These are phyloP conservation scores for Gremmenia infestans DNA, from an alignment of 2,329 filamentous ascomycete genomes.

Conservation along the genomic window DNA sequence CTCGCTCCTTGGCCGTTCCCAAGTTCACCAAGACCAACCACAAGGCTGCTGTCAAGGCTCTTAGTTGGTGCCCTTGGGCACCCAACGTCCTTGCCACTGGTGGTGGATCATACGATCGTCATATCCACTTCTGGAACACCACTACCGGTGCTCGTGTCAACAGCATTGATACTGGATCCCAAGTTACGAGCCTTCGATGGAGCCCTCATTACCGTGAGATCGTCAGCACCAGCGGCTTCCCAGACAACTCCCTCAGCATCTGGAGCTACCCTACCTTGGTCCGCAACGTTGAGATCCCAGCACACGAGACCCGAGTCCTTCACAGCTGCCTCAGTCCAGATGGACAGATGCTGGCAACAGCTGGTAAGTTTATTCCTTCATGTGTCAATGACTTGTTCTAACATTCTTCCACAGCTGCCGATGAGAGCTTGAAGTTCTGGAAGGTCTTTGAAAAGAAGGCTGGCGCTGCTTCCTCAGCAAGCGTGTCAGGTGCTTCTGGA, in stretches of 20 bases:
- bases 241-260: slow-evolving; percentile 98
- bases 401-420: slow-evolving; percentile 56
- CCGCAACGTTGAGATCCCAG: slow-evolving; percentile 95
- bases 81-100: slow-evolving; percentile 94
- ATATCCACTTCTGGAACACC: slow-evolving; percentile 99
- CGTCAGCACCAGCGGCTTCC: slow-evolving; percentile 94
- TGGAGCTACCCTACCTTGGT: slow-evolving; percentile 98
- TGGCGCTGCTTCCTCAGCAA: slow-evolving; percentile 60
- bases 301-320: slow-evolving; percentile 92
- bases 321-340: slow-evolving; percentile 97
- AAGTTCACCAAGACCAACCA: slow-evolving; percentile 99
- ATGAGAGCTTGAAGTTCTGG: slow-evolving; percentile 99
- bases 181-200: slow-evolving; percentile 95
- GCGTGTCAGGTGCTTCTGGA: slow-evolving; percentile 61
- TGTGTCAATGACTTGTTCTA: slow-evolving; percentile 23
- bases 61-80: slow-evolving; percentile 99
- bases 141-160: slow-evolving; percentile 96
- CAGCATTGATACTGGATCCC: slow-evolving; percentile 97
- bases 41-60: slow-evolving; percentile 95
- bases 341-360: slow-evolving; percentile 95
- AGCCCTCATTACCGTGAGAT: slow-evolving; percentile 97
- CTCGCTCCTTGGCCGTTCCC: slow-evolving; percentile 83
- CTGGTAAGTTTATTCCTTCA: slow-evolving; percentile 49
- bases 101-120: slow-evolving; percentile 90
- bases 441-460: slow-evolving; percentile 99